Conservation (phyloP, 805 yeast species). For the Starmerella floris region DNA sequence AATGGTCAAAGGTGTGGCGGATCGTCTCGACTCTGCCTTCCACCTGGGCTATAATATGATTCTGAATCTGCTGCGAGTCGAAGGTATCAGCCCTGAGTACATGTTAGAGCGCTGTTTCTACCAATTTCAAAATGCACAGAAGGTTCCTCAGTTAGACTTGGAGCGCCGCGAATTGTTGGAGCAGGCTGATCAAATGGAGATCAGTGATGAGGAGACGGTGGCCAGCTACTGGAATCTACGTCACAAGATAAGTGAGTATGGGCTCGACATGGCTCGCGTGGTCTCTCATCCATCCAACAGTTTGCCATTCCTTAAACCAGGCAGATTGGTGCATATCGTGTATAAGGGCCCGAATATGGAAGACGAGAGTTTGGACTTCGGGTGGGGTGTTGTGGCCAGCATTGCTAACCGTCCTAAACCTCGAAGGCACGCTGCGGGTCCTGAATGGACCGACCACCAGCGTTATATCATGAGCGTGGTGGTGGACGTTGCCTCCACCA, state of each 20-base stretch:
- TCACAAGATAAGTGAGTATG: slow-evolving; percentile 56
- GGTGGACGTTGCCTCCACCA: slow-evolving; percentile 57
- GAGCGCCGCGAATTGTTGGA: slow-evolving; percentile 43
- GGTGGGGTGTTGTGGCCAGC: slow-evolving; percentile 89
- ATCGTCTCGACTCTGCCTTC: slow-evolving; percentile 91
- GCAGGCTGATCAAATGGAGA: slow-evolving; percentile 36
- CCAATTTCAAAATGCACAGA: slow-evolving; percentile 86
- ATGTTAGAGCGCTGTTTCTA: slow-evolving; percentile 89
- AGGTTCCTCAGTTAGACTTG: slow-evolving; percentile 73
- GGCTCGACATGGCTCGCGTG: slow-evolving; percentile 63
- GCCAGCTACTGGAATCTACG: slow-evolving; percentile 74
- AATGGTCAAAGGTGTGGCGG: slow-evolving; percentile 99
- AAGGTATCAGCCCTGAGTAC: slow-evolving; percentile 95
- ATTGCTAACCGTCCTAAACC: slow-evolving; percentile 49
- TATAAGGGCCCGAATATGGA: slow-evolving; percentile 24
- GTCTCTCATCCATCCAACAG: slow-evolving; percentile 84
- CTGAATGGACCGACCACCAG: slow-evolving; percentile 67
- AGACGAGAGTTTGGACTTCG: slow-evolving; percentile 46
- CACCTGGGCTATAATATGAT: slow-evolving; percentile 97
- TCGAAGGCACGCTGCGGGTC: slow-evolving; percentile 35
- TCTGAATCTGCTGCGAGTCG: slow-evolving; percentile 85
- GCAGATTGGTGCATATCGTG: slow-evolving; percentile 63
- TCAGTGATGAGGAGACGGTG: slow-evolving; percentile 64
- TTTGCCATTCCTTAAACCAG: slow-evolving; percentile 73
- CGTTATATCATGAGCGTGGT: slow-evolving; percentile 78